Evolutionary conservation across 306 rosid genomes (phyloP), one percentile per base, ranked within the genome.

Genomic region (Betula pendula): DNA sequence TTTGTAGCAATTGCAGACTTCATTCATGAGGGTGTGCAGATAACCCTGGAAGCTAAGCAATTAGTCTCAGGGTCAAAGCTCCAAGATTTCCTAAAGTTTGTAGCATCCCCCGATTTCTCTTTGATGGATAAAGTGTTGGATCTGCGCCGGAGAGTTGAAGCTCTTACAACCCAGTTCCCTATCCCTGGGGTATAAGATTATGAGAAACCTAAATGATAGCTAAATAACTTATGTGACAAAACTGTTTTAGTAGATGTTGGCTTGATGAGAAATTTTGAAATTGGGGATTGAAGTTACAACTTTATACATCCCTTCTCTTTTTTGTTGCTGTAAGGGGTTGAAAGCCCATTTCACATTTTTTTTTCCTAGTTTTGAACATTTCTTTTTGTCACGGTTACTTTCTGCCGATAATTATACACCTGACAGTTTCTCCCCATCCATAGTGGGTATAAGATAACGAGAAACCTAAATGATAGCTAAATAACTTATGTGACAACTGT

Each of bases 21-120:
- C 40, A 88, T 95, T 80, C 94, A 95, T 0, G 98, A 90, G 87
- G 98, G 98, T 5, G 97, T 95, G 63, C 83, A 79, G 73, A 87
- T 90, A 75, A 80, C 92, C 10, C 81, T 76, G 27, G 93, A 92
- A 80, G 96, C 97, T 76, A 92, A 89, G 77, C 72, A 72, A 19
- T 49, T 83, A 48, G 92, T 72, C 77, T 58, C 92, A 0, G 97
- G 96, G 76, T 25, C 98, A 45, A 95, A 90, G 92, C 87, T 95
- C 35, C 96, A 95, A 77, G 97, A 92, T 48, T 95, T 90, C 55
- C 27, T 88, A 82, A 90, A 89, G 87, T 85, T 88, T 70, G 88
- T 89, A 22, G 13, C 84, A 9, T 75, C 98, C 12, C 80, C 90
- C 31, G 95, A 88, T 33, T 95, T 95, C 80, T 86, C 93, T 35